A percentile compares a stretch with the other conserved stretches of the same genome.
Evolutionary conservation across 2,329 filamentous ascomycete species (phyloP).

Genomic region (Epichloe gansuensis): DNA sequence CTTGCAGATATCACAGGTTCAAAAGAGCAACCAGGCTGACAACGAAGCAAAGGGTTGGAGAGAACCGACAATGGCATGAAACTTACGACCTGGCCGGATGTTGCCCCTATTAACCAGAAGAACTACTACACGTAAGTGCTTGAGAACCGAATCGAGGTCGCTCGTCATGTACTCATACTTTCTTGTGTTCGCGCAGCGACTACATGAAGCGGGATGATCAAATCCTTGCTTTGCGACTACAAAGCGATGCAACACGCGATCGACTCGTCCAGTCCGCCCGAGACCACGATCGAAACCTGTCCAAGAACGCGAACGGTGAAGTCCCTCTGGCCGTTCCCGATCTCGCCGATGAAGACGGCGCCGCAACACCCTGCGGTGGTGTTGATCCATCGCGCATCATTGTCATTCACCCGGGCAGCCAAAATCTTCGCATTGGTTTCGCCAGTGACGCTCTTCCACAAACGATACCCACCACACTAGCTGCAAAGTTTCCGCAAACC

Average conservation of each 20-base stretch:
- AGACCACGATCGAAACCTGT: conserved; percentile 74
- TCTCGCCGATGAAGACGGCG: conserved; percentile 43
- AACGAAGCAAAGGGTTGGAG: conserved; percentile 56
- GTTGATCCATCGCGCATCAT: conserved; percentile 79
- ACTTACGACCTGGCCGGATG: conserved; percentile 83
- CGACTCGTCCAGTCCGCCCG: conserved; percentile 75
- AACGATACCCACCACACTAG: conserved; percentile 86
- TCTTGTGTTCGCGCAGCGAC: conserved; percentile 44
- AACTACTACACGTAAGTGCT: conserved; percentile 85
- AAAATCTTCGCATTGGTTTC: conserved; percentile 86
- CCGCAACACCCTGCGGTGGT: conserved; percentile 43
- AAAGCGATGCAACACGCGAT: conserved; percentile 76
- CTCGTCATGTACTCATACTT: conserved; percentile 5
- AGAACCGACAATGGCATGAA: conserved; percentile 98
- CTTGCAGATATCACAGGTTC: conserved; percentile 11
- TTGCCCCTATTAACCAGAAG: conserved; percentile 94
- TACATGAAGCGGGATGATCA: conserved; percentile 98
- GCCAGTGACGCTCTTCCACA: conserved; percentile 94
- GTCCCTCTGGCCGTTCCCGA: conserved; percentile 47
- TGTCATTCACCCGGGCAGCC: conserved; percentile 88
- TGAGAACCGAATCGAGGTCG: neutral
- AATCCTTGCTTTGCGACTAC: conserved; percentile 74
- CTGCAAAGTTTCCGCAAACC: conserved; percentile 60
- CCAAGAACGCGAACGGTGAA: conserved; percentile 58
- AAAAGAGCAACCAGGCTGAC: neutral